Conservation (phyloP, 176 grass and related monocot species). For the Aegilops speltoides region DNA sequence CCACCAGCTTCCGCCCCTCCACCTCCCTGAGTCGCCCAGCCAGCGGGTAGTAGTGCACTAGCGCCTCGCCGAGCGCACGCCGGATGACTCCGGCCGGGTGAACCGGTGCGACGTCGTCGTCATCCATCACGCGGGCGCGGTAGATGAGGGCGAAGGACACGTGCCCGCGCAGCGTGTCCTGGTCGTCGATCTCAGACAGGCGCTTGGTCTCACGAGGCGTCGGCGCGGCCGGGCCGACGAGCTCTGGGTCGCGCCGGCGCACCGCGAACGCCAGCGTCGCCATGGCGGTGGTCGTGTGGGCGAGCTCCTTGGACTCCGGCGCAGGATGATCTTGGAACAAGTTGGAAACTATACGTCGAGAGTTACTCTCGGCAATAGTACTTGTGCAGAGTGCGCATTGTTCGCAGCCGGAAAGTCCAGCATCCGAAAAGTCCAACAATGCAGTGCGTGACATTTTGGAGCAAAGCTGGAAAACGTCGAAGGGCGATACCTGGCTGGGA, state of each 20-base stretch:
- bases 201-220: constrained; percentile 43
- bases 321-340: background rate
- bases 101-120: background rate
- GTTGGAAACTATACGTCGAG: background rate
- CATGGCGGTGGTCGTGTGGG: background rate
- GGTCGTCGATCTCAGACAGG: constrained; percentile 67
- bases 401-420: background rate
- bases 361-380: background rate
- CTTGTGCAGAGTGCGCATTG: background rate
- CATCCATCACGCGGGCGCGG: background rate
- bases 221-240: constrained; percentile 22
- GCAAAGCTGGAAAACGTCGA: background rate
- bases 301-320: too few relatives aligned
- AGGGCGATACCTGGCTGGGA: background rate
- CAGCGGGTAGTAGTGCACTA: constrained; percentile 59
- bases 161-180: constrained; percentile 16
- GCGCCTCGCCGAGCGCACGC: constrained; percentile 18
- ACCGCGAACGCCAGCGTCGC: constrained; percentile 25
- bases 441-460: background rate
- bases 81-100: constrained; percentile 32
- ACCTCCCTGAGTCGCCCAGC: constrained; percentile 43
- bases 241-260: constrained; percentile 8
- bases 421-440: background rate
- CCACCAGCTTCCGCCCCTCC: constrained; percentile 37
- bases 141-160: constrained; percentile 28